phyloP scores from a whole-genome alignment of 164 flowering plant species.

The Tinospora cordifolia region DNA sequence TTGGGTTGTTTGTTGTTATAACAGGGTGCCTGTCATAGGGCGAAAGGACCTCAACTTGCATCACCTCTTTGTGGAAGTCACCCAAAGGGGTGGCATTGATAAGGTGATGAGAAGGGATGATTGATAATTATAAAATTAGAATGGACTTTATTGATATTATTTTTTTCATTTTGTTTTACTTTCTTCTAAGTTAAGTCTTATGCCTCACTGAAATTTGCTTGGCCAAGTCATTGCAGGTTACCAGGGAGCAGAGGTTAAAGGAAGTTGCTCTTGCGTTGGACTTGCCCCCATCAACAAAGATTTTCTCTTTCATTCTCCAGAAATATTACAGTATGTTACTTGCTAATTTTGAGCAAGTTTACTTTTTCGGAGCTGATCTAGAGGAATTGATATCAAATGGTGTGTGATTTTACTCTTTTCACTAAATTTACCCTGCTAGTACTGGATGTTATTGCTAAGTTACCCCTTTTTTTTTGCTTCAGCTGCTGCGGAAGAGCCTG shows the following conservation, averaged over 20 bases:
- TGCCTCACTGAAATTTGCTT: not conserved
- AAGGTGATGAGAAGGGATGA: not conserved
- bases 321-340: not conserved
- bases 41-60: no score
- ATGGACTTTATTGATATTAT: not conserved
- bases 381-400: not conserved
- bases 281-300: not conserved
- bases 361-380: not conserved
- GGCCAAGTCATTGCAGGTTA: not conserved
- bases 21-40: no score
- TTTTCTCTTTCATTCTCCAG: not conserved
- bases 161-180: not conserved
- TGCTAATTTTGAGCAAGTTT: not conserved
- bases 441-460: no score
- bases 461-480: no score
- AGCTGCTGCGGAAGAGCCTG: no score
- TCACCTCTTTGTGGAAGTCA: no score
- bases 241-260: not conserved
- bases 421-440: no score
- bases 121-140: not conserved
- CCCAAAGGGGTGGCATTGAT: not conserved
- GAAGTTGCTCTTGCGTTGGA: not conserved
- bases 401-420: not conserved
- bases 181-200: not conserved
- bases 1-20: not conserved